Evolutionary conservation across 1,284 basidiomycete genomes (phyloP), one percentile per base, ranked within the genome.

Genomic region (Rhizoctonia solani): DNA sequence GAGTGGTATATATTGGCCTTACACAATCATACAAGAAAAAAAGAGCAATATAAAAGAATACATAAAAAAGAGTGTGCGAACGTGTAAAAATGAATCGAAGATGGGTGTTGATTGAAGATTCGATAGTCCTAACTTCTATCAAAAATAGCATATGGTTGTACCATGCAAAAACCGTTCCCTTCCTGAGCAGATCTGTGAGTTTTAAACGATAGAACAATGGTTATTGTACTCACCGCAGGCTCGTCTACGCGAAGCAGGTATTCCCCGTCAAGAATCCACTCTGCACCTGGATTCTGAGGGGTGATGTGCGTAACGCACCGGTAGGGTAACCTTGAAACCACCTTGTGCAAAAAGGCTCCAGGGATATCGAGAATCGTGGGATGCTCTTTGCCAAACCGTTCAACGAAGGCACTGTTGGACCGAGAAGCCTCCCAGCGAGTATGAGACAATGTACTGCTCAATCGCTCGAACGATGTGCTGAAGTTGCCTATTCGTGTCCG

Each of bases 191-290:
- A 56, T 30, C 44, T 61, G 49, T 63, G 13, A 63, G 49, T 47
- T 50, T 53, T 21, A 30, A 37, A 23, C 49, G 32, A 39, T 25
- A 16, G 37, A 21, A 19, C 47, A 41, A 30, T 23, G 34, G 23
- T 42, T 5, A 25, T 19, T 34, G 37, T 42, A 37, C 37, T 23
- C 29, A 63, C 59, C 37, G 50, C 47, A 52, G 47, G 46, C 37
- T 50, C 59, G 25, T 58, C 54, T n/a, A 58, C 39, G 8, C 54
- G 39, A 27, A 63, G 30, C 21, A 63, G 44, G 29, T 50, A 23
- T 19, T 63, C 59, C n/a, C 59, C 59, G 46, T 63, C 59, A 42
- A 53, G 49, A 14, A 27, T 63, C 59, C 59, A 63, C 32, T 63
- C 59, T 13, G 59, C 37, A 42, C 29, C 41, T 32, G 59, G 46